phyloP scores from a whole-genome alignment of 164 flowering plant species.

The Vitis riparia region DNA sequence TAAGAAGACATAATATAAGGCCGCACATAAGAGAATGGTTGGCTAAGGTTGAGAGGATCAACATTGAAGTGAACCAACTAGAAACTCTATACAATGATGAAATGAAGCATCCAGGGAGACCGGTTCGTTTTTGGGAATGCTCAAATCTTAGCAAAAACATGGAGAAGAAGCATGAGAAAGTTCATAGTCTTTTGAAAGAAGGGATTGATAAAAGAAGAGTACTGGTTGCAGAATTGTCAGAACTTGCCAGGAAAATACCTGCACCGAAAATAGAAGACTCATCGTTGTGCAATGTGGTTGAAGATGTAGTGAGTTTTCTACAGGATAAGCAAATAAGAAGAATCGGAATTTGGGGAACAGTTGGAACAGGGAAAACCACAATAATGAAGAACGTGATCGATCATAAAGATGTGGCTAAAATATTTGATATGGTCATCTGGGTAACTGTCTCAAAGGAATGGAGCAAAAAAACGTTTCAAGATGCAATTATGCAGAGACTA shows the following conservation, averaged over 20 bases:
- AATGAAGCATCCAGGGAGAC: background rate
- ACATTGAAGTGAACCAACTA: background rate
- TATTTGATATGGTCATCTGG: too few species aligned
- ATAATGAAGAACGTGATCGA: too few species aligned
- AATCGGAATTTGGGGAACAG: too few species aligned
- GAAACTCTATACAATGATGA: background rate
- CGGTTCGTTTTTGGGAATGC: background rate
- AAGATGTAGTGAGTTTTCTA: background rate
- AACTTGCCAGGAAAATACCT: constrained; percentile 1
- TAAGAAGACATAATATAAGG: background rate
- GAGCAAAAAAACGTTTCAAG: too few species aligned
- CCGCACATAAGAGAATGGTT: background rate
- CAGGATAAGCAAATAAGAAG: too few species aligned
- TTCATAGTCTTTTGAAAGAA: background rate
- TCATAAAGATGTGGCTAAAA: too few species aligned
- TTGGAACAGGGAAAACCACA: too few species aligned
- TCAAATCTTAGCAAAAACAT: background rate
- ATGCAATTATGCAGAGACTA: too few species aligned
- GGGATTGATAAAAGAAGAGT: background rate
- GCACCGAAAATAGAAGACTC: constrained; percentile 2
- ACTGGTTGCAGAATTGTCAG: background rate
- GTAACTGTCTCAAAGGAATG: too few species aligned
- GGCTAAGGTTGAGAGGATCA: background rate
- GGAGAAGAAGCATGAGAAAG: background rate
- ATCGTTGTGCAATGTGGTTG: background rate